Base-by-base conservation (phyloP, 495 filamentous ascomycete species). In the Hypoxylon lenormandii region DNA sequence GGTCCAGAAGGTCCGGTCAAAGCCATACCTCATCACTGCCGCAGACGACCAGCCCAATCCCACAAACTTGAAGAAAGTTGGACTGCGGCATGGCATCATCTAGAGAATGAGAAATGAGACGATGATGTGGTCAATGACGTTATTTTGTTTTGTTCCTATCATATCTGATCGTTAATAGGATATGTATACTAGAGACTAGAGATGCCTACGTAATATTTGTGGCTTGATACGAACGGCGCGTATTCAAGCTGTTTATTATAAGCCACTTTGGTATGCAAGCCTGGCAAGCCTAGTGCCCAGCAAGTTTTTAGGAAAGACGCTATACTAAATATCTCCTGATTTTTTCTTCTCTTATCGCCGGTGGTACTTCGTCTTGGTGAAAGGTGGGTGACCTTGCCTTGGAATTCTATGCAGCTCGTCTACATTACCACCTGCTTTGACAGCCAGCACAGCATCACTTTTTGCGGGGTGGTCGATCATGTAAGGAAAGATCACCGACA, bases 91-190 rank as follows among this genome's bases (percentile, higher is more conserved):
- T 43, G n/a, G n/a, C 40, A 43, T 43, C 40, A 43, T 43, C 40
- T n/a, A n/a, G n/a, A n/a, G n/a, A n/a, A n/a, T n/a, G n/a, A n/a
- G 26, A 28, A 28, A 28, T 28, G 26, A 3, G 26, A 28, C 7
- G 26, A 28, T 7, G 26, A 28, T 7, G 26, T 3, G 26, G 26
- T 3, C 7, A 28, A 28, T 28, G 26, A 28, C 61, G 67, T 66
- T 62, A 62, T 70, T 52, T 37, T 15, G 57, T 49, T 56, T 70
- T 70, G 60, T 70, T 60, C n/a, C n/a, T n/a, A n/a, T n/a, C n/a
- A n/a, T n/a, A n/a, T n/a, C n/a, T n/a, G n/a, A n/a, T n/a, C n/a
- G n/a, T n/a, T n/a, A n/a, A n/a, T n/a, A n/a, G n/a, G 46, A 36
- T 58, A 3, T 46, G 3, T 19, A 22, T 2, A 22, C 46, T 48